A percentile compares a stretch with the other conserved stretches of the same genome.
Conservation (phyloP, 176 grass and related monocot species). For the Carex pumila region DNA sequence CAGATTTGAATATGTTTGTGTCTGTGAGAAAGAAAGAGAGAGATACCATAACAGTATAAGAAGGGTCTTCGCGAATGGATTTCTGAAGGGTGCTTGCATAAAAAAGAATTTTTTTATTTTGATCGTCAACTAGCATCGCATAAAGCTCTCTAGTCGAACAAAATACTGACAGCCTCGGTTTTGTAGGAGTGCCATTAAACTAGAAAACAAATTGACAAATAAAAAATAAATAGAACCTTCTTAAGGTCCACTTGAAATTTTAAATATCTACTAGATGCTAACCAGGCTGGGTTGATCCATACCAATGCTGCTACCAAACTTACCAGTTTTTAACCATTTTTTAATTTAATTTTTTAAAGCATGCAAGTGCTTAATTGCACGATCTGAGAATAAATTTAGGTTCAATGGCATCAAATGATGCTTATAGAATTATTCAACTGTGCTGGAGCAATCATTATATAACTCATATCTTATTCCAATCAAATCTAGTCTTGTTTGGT, state of each 20-base stretch:
- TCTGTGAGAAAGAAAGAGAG: background rate
- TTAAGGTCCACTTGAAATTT: background rate
- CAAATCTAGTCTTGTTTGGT: background rate
- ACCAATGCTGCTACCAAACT: background rate
- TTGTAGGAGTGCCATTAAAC: slow-evolving; percentile 71
- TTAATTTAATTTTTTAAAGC: background rate
- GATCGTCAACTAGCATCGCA: slow-evolving; percentile 84
- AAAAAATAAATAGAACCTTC: background rate
- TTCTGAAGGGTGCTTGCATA: slow-evolving; percentile 78
- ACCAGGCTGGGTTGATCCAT: background rate
- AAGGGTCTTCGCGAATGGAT: slow-evolving; percentile 47
- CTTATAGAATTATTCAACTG: background rate
- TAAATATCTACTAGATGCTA: background rate
- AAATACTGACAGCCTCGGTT: slow-evolving; percentile 81
- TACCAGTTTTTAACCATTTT: background rate
- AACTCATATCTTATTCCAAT: background rate
- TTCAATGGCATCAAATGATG: background rate
- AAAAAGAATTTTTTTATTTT: slow-evolving; percentile 74
- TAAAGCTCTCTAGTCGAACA: slow-evolving; percentile 83
- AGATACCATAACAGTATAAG: slow-evolving; percentile 39
- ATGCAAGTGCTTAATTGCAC: background rate
- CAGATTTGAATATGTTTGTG: background rate
- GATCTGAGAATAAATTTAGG: background rate
- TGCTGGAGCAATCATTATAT: background rate
- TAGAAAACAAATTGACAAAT: slow-evolving; percentile 23